Conservation (phyloP, 2,329 filamentous ascomycete species). For the Venturia pyrina region DNA sequence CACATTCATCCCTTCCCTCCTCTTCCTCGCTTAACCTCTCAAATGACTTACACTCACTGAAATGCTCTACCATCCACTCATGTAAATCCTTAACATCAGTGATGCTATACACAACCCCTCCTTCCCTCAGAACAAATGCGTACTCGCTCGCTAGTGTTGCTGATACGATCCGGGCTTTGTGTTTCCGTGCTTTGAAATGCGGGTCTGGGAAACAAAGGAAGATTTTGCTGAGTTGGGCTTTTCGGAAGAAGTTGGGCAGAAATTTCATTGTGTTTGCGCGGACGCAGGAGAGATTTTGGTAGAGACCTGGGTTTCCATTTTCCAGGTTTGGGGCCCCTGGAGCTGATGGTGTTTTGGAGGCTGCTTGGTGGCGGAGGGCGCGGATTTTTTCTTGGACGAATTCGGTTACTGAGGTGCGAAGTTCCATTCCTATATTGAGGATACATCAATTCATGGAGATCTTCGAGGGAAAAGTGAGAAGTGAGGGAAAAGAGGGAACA, state of each 20-base stretch:
- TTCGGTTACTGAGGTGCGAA: conserved; percentile 78
- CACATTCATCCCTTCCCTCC: conserved; percentile 57
- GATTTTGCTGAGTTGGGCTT: conserved; percentile 72
- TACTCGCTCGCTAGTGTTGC: conserved; percentile 86
- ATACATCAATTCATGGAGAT: not conserved
- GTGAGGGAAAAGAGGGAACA: not conserved
- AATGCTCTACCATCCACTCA: conserved; percentile 83
- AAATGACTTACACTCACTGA: conserved; percentile 69
- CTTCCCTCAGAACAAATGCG: conserved; percentile 72
- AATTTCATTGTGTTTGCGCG: conserved; percentile 99
- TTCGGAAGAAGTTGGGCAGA: conserved; percentile 90
- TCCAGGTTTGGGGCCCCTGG: conserved; percentile 14
- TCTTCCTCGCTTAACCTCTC: conserved; percentile 62
- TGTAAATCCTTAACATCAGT: conserved; percentile 95
- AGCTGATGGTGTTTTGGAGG: conserved; percentile 22
- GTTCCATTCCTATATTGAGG: conserved; percentile 63
- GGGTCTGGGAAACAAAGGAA: conserved; percentile 98
- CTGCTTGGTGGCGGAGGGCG: conserved; percentile 62
- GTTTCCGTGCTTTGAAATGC: conserved; percentile 94
- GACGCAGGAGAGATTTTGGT: conserved; percentile 81
- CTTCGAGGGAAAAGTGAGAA: not conserved
- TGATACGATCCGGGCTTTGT: conserved; percentile 92
- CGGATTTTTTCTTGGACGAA: conserved; percentile 83
- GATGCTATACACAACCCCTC: conserved; percentile 88
- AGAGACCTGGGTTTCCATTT: conserved; percentile 34